Percentiles rank a stretch among this genome's conserved stretches.
Conservation (phyloP, 208 protist species). For the Leishmania gerbilli region DNA sequence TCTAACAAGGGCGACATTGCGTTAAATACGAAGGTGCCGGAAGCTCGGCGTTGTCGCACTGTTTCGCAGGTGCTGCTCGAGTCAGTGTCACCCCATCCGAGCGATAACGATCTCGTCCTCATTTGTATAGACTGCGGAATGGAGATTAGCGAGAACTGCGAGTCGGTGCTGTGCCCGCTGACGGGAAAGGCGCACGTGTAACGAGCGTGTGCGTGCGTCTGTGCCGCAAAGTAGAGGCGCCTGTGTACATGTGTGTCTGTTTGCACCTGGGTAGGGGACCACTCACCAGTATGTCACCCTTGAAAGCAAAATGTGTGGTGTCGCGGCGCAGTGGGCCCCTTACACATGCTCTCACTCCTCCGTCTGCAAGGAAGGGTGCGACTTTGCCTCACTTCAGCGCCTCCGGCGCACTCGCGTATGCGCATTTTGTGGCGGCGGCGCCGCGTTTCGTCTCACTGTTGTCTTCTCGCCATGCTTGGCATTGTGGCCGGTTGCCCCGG, state of each 20-base stretch:
- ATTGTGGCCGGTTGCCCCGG: not conserved
- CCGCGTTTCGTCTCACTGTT: not conserved
- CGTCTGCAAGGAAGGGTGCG: not conserved
- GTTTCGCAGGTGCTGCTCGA: slow-evolving; percentile 14
- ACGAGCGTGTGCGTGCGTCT: not conserved
- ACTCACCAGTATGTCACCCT: not conserved
- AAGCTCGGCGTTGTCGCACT: slow-evolving; percentile 12
- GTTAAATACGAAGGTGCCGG: slow-evolving; percentile 13
- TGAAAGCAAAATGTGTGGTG: not conserved
- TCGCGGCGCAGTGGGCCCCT: not conserved
- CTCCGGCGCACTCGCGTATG: not conserved
- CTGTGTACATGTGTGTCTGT: not conserved
- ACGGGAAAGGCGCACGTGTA: slow-evolving; percentile 53
- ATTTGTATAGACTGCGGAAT: slow-evolving; percentile 63
- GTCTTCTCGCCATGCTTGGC: not conserved
- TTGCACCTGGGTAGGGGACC: not conserved
- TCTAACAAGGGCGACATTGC: slow-evolving; percentile 30
- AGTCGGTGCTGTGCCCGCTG: slow-evolving; percentile 41
- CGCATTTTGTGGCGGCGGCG: not conserved
- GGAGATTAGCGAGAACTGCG: slow-evolving; percentile 40
- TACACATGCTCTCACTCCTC: not conserved
- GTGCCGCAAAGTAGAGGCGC: not conserved
- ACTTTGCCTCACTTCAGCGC: not conserved
- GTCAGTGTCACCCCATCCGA: slow-evolving; percentile 38
- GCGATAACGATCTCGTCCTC: slow-evolving; percentile 58